A percentile compares a stretch with the other conserved stretches of the same genome.
These are phyloP conservation scores for Medicago arabica DNA, from an alignment of 306 rosid species.

Conservation along the genomic window DNA sequence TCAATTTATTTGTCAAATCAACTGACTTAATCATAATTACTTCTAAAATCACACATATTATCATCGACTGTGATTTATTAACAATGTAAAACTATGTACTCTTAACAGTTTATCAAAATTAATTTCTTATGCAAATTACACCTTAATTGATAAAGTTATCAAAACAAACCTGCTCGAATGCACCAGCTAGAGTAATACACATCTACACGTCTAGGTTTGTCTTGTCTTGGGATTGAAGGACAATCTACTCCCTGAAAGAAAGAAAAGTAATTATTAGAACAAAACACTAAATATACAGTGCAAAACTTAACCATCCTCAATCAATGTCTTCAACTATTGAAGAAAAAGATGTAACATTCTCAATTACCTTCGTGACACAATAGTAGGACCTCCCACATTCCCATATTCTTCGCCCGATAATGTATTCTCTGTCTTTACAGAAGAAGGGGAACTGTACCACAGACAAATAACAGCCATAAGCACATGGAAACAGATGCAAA, in stretches of 20 bases:
- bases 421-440: constrained; percentile 73
- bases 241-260: constrained; percentile 57
- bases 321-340: constrained; percentile 14
- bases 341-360: background rate
- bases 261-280: constrained; percentile 3
- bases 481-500: constrained; percentile 7
- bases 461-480: constrained; percentile 44
- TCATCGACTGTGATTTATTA: too few relatives aligned
- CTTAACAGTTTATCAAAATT: background rate
- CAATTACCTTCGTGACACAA: constrained; percentile 70
- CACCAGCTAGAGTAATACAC: constrained; percentile 74
- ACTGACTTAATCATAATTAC: too few relatives aligned
- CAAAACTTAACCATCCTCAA: constrained; percentile 6
- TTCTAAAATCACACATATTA: too few relatives aligned
- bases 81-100: too few relatives aligned
- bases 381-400: constrained; percentile 68
- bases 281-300: background rate
- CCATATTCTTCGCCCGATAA: constrained; percentile 73
- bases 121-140: constrained; percentile 1
- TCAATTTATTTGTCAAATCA: too few relatives aligned
- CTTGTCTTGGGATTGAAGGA: constrained; percentile 55
- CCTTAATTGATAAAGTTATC: background rate
- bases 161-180: constrained; percentile 62
- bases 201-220: constrained; percentile 66
- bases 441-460: constrained; percentile 70